Conservation (phyloP, 306 rosid species). For the Cyamopsis tetragonoloba region DNA sequence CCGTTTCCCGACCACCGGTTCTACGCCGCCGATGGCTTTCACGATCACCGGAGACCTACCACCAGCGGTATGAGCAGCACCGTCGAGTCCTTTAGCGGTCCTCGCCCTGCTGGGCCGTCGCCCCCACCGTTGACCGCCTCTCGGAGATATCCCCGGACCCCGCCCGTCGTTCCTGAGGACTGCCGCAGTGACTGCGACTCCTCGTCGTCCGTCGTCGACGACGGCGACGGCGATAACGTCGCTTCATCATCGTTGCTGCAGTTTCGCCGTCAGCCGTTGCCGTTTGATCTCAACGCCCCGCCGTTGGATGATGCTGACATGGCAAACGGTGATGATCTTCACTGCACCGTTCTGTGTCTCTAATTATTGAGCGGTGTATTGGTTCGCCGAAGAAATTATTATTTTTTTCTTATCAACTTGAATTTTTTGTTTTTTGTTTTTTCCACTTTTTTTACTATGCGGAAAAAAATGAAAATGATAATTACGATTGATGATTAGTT, state of each 20-base stretch:
- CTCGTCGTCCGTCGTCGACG: conserved; percentile 70
- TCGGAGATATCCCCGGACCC: conserved; percentile 48
- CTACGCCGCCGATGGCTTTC: conserved; percentile 32
- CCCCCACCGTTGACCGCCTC: neutral
- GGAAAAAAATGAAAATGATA: conserved; percentile 41
- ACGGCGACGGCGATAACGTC: conserved; percentile 38
- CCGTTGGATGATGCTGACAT: conserved; percentile 53
- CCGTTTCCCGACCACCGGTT: conserved; percentile 46
- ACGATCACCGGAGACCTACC: conserved; percentile 56
- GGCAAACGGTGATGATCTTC: conserved; percentile 40
- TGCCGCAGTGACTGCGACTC: conserved; percentile 94
- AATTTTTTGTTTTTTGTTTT: conserved; percentile 29
- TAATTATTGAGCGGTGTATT: conserved; percentile 33
- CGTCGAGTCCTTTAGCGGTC: conserved; percentile 86
- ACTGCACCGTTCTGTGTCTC: conserved; percentile 73
- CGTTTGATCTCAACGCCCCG: conserved; percentile 74
- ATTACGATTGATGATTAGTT: conserved; percentile 41
- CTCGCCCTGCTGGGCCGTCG: conserved; percentile 21
- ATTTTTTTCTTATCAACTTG: neutral
- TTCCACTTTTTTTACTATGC: conserved; percentile 15
- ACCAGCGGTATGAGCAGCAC: conserved; percentile 86
- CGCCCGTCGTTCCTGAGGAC: conserved; percentile 69
- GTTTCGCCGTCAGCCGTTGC: conserved; percentile 33
- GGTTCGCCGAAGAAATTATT: conserved; percentile 35
- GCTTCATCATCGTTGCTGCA: conserved; percentile 38